Evolutionary conservation across 1,284 basidiomycete species (phyloP).

Genomic region (Tilletia setariae): DNA sequence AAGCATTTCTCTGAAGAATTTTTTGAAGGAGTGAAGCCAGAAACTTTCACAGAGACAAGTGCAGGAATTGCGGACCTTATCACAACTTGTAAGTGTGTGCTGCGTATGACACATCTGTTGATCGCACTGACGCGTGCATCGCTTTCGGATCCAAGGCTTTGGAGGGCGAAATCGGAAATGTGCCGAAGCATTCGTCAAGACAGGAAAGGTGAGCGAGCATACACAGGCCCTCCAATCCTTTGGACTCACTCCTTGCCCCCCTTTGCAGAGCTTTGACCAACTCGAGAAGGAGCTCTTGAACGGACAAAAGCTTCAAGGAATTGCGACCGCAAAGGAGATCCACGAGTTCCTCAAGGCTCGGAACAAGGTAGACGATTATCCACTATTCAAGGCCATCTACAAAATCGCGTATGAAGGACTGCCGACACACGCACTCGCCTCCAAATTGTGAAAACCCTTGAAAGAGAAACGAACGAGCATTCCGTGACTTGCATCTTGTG

Average conservation of each 20-base stretch:
- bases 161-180: slow-evolving; percentile 62
- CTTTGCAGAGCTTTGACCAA: slow-evolving; percentile 55
- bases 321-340: slow-evolving; percentile 60
- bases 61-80: slow-evolving; percentile 64
- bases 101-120: neutral
- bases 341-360: slow-evolving; percentile 59
- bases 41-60: slow-evolving; percentile 59
- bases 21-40: slow-evolving; percentile 60
- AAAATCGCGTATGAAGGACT: slow-evolving; percentile 49
- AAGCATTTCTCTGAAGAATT: slow-evolving; percentile 60
- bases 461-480: too few species aligned
- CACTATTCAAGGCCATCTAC: slow-evolving; percentile 60
- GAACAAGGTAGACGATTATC: slow-evolving; percentile 59
- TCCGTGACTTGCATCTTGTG: too few species aligned
- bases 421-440: slow-evolving; percentile 56
- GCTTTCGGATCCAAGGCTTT: slow-evolving; percentile 35
- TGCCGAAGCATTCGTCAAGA: slow-evolving; percentile 61
- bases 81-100: slow-evolving; percentile 58
- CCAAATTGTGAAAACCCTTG: slow-evolving; percentile 28
- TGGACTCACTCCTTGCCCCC: neutral
- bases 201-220: slow-evolving; percentile 55
- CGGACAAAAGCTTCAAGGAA: slow-evolving; percentile 63
- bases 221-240: slow-evolving; percentile 18
- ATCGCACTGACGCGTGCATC: neutral
- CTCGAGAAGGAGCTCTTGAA: slow-evolving; percentile 62